Percentiles rank a stretch among this genome's conserved stretches.
Evolutionary conservation across 2,329 filamentous ascomycete genomes (phyloP).

Genomic region (Phialemoniopsis sp.): DNA sequence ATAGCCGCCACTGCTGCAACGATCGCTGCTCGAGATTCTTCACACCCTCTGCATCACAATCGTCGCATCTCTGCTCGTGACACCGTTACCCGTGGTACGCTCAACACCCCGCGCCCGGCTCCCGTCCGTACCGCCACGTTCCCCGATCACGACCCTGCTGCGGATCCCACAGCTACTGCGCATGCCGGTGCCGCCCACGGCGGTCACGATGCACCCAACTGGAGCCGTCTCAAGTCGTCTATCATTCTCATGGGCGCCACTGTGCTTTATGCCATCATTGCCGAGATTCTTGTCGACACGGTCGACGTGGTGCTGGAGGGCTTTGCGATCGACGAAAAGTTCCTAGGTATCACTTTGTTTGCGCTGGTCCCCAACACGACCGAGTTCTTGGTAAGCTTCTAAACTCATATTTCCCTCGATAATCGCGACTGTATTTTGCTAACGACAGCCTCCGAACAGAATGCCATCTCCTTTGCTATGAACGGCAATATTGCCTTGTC

Average conservation of each 20-base stretch:
- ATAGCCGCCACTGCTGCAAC: slow-evolving; percentile 89
- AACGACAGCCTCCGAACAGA: slow-evolving; percentile 43
- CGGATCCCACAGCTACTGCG: slow-evolving; percentile 40
- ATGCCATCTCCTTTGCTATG: slow-evolving; percentile 99
- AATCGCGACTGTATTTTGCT: no score
- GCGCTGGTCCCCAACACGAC: slow-evolving; percentile 97
- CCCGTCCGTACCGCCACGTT: slow-evolving; percentile 30
- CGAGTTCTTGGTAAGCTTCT: slow-evolving; percentile 75
- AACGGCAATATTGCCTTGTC: slow-evolving; percentile 98
- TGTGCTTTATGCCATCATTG: slow-evolving; percentile 90
- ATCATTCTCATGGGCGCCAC: slow-evolving; percentile 87
- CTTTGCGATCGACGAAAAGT: slow-evolving; percentile 92
- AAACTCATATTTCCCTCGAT: neutral
- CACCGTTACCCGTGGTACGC: slow-evolving; percentile 39
- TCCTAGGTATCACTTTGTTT: slow-evolving; percentile 93
- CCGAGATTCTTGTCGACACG: slow-evolving; percentile 93
- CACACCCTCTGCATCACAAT: slow-evolving; percentile 18
- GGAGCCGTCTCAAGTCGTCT: slow-evolving; percentile 87
- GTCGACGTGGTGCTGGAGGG: slow-evolving; percentile 94
- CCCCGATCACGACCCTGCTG: slow-evolving; percentile 35
- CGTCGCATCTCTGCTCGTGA: slow-evolving; percentile 30
- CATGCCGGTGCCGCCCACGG: slow-evolving; percentile 43
- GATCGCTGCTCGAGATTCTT: slow-evolving; percentile 75
- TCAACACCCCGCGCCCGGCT: slow-evolving; percentile 36
- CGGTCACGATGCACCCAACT: slow-evolving; percentile 97